Evolutionary conservation across 768 basidiomycete genomes (phyloP).

Genomic region (Auriscalpium vulgare): DNA sequence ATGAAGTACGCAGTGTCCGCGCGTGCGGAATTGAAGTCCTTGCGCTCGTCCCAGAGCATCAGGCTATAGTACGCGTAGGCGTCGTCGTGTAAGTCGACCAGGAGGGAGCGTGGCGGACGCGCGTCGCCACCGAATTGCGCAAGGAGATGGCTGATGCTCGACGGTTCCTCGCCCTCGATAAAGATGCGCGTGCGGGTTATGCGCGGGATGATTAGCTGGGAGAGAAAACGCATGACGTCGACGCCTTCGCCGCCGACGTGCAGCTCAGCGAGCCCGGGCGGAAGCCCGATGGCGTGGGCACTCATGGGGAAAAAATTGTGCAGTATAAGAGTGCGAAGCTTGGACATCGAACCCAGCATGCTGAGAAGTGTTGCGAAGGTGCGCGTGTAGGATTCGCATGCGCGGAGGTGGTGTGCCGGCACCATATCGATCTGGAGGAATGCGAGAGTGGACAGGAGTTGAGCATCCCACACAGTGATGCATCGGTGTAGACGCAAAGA

Average conservation of each 20-base stretch:
- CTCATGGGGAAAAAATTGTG: background rate
- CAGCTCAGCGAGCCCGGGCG: background rate
- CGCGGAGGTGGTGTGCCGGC: background rate
- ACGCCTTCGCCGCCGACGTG: background rate
- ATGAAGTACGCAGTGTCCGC: background rate
- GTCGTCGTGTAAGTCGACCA: background rate
- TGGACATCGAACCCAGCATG: background rate
- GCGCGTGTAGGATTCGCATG: background rate
- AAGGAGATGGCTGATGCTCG: background rate
- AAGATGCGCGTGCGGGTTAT: background rate
- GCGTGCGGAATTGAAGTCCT: background rate
- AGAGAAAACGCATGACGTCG: background rate
- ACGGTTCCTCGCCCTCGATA: background rate
- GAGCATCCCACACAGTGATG: background rate
- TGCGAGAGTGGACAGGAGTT: background rate
- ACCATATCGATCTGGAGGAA: background rate
- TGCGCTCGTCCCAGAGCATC: background rate
- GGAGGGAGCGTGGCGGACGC: background rate
- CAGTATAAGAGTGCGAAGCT: background rate
- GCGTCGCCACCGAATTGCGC: background rate
- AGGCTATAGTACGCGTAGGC: background rate
- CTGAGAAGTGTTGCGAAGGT: background rate
- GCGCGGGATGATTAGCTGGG: background rate
- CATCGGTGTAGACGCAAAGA: background rate
- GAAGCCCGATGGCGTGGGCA: background rate